Conservation (phyloP, 805 yeast genomes). For the Ogataea degrootiae region DNA sequence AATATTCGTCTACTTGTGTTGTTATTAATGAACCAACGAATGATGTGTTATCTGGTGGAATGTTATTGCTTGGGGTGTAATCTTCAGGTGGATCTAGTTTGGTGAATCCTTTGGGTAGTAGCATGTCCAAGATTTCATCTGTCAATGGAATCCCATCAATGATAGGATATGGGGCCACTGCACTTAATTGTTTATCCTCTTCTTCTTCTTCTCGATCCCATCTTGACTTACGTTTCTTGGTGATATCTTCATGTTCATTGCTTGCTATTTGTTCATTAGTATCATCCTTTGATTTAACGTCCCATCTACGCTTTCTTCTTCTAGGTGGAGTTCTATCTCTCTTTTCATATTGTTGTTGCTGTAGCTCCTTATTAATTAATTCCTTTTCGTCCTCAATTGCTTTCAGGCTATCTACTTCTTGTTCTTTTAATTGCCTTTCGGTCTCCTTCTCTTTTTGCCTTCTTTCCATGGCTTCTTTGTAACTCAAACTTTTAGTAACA, state of each 20-base stretch:
- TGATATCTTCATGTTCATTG: background rate
- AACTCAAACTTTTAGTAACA: constrained; percentile 22
- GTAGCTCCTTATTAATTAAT: too few relatives aligned
- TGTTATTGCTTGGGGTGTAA: constrained; percentile 32
- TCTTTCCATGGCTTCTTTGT: constrained; percentile 38
- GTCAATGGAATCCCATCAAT: constrained; percentile 37
- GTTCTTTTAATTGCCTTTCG: constrained; percentile 31
- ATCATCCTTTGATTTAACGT: constrained; percentile 36
- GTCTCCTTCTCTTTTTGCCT: constrained; percentile 38
- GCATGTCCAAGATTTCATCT: constrained; percentile 39
- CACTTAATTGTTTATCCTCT: constrained; percentile 13
- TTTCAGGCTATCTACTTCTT: background rate
- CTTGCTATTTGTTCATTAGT: constrained; percentile 10
- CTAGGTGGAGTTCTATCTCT: constrained; percentile 21
- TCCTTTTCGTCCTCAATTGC: background rate
- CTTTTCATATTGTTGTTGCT: too few relatives aligned
- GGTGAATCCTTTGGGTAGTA: constrained; percentile 50
- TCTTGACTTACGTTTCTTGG: constrained; percentile 14
- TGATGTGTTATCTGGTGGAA: constrained; percentile 19
- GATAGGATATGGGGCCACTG: constrained; percentile 15
- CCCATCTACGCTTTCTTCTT: constrained; percentile 38
- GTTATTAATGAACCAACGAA: constrained; percentile 30
- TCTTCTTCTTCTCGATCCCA: constrained; percentile 24
- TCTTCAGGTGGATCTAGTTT: constrained; percentile 40
- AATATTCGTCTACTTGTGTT: constrained; percentile 34